Evolutionary conservation across 768 basidiomycete genomes (phyloP), one percentile per base, ranked within the genome.

Genomic region (Lactarius indigo): DNA sequence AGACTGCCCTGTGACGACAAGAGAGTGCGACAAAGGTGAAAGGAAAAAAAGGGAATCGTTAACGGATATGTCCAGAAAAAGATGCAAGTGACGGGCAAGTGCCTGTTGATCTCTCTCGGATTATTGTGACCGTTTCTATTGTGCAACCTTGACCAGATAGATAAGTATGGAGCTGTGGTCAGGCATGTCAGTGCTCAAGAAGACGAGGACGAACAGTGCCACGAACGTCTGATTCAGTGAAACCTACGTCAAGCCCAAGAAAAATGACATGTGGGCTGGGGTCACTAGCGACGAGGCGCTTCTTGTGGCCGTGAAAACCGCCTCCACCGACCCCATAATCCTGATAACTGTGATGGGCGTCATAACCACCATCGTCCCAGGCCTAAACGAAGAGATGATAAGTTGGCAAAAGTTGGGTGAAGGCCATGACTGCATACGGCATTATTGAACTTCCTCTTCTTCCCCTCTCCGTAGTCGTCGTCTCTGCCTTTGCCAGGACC

Each of bases 21-120:
- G 42, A 62, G 23, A 47, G 68, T 59, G 58, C 44, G 52, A 59
- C 50, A 67, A 37, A 39, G 50, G 26, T 60, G n/a, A 59, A 65
- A 55, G 57, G 33, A 33, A 37, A 80, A 82, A 81, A 83, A 80
- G 73, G 74, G 78, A 74, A 80, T 87, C 77, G 89, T 91, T 80
- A 93, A 91, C 89, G 86, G 80, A 82, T 68, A 72, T 72, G 68
- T 81, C 85, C 80, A 82, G 79, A 67, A 79, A 78, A 78, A 80
- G 79, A 78, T 84, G 76, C 88, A 87, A 87, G 83, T 85, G 90
- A 90, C 81, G 80, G 89, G 87, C 84, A 91, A 91, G 85, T 89
- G 89, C 95, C 95, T 85, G 96, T 90, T 85, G 87, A 84, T 87
- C 91, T 91, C 77, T 98, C 96, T 83, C 92, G 88, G 77, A 98